These are phyloP conservation scores for Apium graveolens DNA, from an alignment of 129 eudicot genomes.

Conservation along the genomic window DNA sequence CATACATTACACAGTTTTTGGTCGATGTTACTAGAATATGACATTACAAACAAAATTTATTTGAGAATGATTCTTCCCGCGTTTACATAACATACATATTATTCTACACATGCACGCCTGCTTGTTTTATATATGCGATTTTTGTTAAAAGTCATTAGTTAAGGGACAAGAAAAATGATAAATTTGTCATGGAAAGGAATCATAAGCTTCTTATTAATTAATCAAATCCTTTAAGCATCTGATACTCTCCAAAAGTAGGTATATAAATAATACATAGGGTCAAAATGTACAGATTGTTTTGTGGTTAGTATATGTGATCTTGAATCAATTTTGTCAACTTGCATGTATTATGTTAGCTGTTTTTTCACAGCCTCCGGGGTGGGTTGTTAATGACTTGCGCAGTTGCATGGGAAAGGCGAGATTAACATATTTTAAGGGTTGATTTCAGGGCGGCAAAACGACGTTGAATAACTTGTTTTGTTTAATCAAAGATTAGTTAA, in stretches of 20 bases:
- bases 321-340: background rate
- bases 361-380: conserved; percentile 1
- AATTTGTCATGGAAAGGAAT: background rate
- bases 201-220: background rate
- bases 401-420: background rate
- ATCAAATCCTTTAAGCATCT: background rate
- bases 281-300: background rate
- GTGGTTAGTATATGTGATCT: background rate
- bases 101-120: conserved; percentile 5
- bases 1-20: background rate
- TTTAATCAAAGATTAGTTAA: background rate
- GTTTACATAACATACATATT: background rate
- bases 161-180: background rate
- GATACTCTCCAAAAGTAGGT: background rate
- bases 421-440: background rate
- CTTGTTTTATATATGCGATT: background rate
- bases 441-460: conserved; percentile 1
- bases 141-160: conserved; percentile 4
- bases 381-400: conserved; percentile 2
- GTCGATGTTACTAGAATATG: background rate
- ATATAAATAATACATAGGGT: background rate
- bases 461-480: background rate
- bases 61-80: background rate
- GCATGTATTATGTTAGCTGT: conserved; percentile 3
- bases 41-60: background rate